Evolutionary conservation across 2,329 filamentous ascomycete species (phyloP), one percentile per base, ranked within the genome.

Genomic region (Colletotrichum lupini): DNA sequence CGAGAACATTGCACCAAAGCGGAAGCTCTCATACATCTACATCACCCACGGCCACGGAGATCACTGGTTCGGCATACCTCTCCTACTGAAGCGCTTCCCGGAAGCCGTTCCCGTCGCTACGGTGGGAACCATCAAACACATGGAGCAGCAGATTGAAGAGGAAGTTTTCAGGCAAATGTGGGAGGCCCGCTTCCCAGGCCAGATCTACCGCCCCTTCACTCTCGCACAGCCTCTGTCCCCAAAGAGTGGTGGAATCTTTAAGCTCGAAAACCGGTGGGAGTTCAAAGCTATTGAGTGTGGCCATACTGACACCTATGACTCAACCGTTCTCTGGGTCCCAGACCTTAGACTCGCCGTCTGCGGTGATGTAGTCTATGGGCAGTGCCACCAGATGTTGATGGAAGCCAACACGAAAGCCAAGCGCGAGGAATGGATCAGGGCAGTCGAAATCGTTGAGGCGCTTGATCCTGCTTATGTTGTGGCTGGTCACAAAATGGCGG

Each of bases 21-120:
- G 78, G 22, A 76, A 76, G 4, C 76, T 85, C 0, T 74, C 72
- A 4, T 80, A 80, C 46, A 81, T 85, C 35, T 85, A 84, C 75
- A 81, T 84, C 63, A 85, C 83, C 0, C 83, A 85, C 60, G 82
- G 82, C n/a, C 83, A 85, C 62, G 83, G 78, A 19, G 83, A 85
- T 74, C 83, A 86, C 74, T 85, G 78, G 73, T 82, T 84, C 64
- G 81, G 82, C 57, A 69, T 81, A 16, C 68, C 79, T 0, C 60
- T 76, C 9, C 67, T 85, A 4, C 30, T 76, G 2, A 71, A 77
- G 26, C 77, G 76, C 1, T 85, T 81, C 42, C 82, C 83, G 0
- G 71, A 77, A n/a, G 56, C n/a, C 28, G 19, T 59, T 0, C 16
- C 56, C 4, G 4, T 59, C 4, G 56, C 56, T 2, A 59, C 56